A percentile compares a stretch with the other conserved stretches of the same genome.
phyloP scores from a whole-genome alignment of 129 eudicot genomes.

The Gnaphalium uliginosum region DNA sequence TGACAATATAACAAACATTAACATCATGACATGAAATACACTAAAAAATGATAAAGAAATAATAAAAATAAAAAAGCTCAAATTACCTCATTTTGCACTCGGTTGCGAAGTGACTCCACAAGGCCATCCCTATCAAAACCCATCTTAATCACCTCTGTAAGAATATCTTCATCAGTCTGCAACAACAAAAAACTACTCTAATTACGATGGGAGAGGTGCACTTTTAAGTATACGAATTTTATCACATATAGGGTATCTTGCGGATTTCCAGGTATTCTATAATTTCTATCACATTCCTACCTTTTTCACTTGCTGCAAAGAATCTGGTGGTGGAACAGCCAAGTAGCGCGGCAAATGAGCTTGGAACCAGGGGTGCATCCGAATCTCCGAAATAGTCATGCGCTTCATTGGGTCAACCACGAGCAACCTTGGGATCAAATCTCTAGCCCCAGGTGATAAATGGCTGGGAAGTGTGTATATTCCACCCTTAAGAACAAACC shows the following conservation, averaged over 20 bases:
- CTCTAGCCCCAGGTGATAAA: slow-evolving; percentile 86
- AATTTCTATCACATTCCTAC: slow-evolving; percentile 36
- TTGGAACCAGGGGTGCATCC: slow-evolving; percentile 79
- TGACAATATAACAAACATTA: slow-evolving; percentile 33
- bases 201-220: neutral
- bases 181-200: neutral
- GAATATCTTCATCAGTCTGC: slow-evolving; percentile 95
- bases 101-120: slow-evolving; percentile 76
- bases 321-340: slow-evolving; percentile 94
- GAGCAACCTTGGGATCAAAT: slow-evolving; percentile 88
- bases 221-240: neutral
- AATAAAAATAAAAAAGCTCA: neutral
- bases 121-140: slow-evolving; percentile 84
- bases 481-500: slow-evolving; percentile 60
- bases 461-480: slow-evolving; percentile 94
- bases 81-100: slow-evolving; percentile 89
- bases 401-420: slow-evolving; percentile 88
- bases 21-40: neutral
- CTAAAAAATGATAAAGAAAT: neutral
- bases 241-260: neutral
- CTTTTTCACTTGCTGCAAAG: slow-evolving; percentile 91
- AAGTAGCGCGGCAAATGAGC: slow-evolving; percentile 83
- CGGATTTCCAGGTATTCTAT: neutral
- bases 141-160: slow-evolving; percentile 83
- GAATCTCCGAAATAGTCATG: slow-evolving; percentile 90